Evolutionary conservation across 2,329 filamentous ascomycete genomes (phyloP).

Genomic region (Chalaropsis ovoidea): DNA sequence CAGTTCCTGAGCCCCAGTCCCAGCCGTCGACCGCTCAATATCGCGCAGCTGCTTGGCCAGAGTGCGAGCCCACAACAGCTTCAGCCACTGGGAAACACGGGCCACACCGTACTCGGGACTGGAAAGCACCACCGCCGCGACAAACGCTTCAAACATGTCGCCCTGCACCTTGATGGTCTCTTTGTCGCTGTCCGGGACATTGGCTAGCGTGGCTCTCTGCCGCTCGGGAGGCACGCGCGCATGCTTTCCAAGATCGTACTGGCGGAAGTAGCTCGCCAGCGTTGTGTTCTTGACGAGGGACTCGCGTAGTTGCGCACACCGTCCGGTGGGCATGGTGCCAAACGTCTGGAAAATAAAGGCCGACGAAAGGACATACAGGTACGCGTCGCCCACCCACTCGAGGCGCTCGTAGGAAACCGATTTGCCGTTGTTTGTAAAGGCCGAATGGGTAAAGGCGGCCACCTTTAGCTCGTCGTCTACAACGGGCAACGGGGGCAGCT

Average conservation of each 20-base stretch:
- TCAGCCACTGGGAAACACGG: constrained; percentile 60
- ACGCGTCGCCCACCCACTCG: constrained; percentile 83
- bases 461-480: constrained; percentile 48
- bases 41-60: constrained; percentile 46
- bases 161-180: constrained; percentile 62
- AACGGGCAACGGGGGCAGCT: constrained; percentile 53
- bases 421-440: constrained; percentile 32
- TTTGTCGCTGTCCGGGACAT: constrained; percentile 39
- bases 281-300: constrained; percentile 70
- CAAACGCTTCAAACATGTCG: constrained; percentile 85
- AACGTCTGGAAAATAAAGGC: constrained; percentile 67
- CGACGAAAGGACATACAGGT: constrained; percentile 66
- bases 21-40: neutral
- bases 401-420: constrained; percentile 62
- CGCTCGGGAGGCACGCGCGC: constrained; percentile 44
- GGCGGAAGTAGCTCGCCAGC: constrained; percentile 55
- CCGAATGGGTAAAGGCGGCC: constrained; percentile 58
- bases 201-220: constrained; percentile 27
- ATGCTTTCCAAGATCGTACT: constrained; percentile 60
- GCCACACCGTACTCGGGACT: constrained; percentile 52
- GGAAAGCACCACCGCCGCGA: constrained; percentile 65
- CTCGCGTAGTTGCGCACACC: constrained; percentile 67
- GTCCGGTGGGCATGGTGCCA: constrained; percentile 52
- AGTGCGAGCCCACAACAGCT: constrained; percentile 59
- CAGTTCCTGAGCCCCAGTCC: constrained; percentile 32